These are phyloP conservation scores for Aspergillus pseudoterreus DNA, from an alignment of 2,329 filamentous ascomycete species.

Conservation along the genomic window DNA sequence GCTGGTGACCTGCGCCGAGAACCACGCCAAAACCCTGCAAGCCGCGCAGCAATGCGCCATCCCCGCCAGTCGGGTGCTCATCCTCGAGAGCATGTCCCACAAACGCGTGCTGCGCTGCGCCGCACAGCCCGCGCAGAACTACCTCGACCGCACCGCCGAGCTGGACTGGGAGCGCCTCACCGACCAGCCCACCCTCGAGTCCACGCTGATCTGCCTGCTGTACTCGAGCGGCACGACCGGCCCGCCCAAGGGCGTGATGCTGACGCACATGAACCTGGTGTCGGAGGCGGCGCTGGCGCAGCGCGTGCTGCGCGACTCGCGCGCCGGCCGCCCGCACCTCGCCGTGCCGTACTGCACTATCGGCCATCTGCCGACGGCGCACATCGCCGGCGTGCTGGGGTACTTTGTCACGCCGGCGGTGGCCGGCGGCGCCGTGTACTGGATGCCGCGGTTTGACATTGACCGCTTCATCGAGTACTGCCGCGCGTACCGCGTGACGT, in stretches of 20 bases:
- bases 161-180: constrained; percentile 55
- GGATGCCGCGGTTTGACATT: constrained; percentile 62
- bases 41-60: constrained; percentile 51
- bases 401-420: constrained; percentile 47
- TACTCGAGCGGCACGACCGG: constrained; percentile 49
- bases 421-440: constrained; percentile 51
- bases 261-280: constrained; percentile 45
- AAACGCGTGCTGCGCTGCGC: constrained; percentile 27
- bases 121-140: constrained; percentile 4
- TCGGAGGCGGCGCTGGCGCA: constrained; percentile 29
- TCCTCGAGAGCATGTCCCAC: constrained; percentile 45
- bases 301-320: constrained; percentile 15
- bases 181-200: constrained; percentile 45
- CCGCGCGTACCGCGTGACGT: constrained; percentile 49
- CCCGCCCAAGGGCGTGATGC: constrained; percentile 44
- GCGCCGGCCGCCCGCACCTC: constrained; percentile 26
- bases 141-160: constrained; percentile 20
- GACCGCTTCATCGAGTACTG: constrained; percentile 52
- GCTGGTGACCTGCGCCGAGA: constrained; percentile 10
- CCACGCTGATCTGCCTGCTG: constrained; percentile 44
- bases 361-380: constrained; percentile 45
- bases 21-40: constrained; percentile 43
- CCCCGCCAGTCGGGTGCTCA: constrained; percentile 45
- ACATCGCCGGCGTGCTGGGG: constrained; percentile 48
- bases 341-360: constrained; percentile 34